Evolutionary conservation across 352 stramenopile genomes (phyloP).

Genomic region (Phytophthora fragariae): DNA sequence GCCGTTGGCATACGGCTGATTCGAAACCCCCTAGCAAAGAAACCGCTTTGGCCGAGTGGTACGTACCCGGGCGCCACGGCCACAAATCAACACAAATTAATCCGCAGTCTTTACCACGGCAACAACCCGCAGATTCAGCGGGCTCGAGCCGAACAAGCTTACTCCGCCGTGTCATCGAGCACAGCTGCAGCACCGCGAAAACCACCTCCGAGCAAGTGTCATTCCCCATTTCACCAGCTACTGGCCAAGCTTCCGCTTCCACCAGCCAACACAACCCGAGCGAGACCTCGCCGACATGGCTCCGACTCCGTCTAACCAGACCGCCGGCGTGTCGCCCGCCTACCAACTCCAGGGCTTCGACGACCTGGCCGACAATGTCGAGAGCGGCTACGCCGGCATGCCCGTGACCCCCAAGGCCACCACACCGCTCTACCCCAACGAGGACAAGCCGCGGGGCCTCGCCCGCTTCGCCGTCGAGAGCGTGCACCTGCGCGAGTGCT

Average conservation of each 20-base stretch:
- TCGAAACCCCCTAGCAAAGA: too few relatives aligned
- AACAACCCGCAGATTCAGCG: too few relatives aligned
- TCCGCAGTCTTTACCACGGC: too few relatives aligned
- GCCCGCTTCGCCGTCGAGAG: constrained; percentile 37
- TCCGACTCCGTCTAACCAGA: constrained; percentile 29
- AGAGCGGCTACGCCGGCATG: constrained; percentile 28
- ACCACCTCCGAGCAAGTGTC: background rate
- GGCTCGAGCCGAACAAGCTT: too few relatives aligned
- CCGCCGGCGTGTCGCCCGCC: constrained; percentile 9
- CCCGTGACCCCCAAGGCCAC: constrained; percentile 23
- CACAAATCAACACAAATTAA: too few relatives aligned
- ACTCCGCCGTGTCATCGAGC: too few relatives aligned
- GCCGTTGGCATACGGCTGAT: too few relatives aligned
- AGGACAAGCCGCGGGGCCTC: background rate
- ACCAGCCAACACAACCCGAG: background rate
- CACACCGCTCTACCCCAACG: background rate
- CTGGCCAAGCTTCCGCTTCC: background rate
- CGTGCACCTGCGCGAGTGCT: constrained; percentile 46
- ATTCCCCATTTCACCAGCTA: background rate
- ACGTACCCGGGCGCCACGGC: too few relatives aligned
- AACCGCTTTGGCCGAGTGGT: too few relatives aligned
- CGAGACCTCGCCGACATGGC: constrained; percentile 14
- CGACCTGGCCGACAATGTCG: constrained; percentile 23
- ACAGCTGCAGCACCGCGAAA: too few relatives aligned
- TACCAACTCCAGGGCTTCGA: constrained; percentile 22